phyloP scores from a whole-genome alignment of 1,284 basidiomycete genomes.

The Leccinum olivaceoglutinosum region DNA sequence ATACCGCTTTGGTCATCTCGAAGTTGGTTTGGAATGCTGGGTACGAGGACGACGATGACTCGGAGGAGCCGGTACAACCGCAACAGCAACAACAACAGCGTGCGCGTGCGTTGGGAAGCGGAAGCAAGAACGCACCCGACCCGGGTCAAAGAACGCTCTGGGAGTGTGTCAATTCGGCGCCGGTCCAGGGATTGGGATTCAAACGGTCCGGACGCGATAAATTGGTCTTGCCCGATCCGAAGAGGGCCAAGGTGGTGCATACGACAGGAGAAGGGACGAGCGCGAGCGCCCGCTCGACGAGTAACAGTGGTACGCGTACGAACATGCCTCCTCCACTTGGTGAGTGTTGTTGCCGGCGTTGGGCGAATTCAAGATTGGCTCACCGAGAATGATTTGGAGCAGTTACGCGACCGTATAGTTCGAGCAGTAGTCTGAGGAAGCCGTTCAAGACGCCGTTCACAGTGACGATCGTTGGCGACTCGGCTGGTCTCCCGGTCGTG shows the following conservation, averaged over 20 bases:
- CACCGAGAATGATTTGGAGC: not conserved
- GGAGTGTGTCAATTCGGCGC: conserved; percentile 18
- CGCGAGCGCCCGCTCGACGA: not conserved
- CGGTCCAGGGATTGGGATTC: conserved; percentile 13
- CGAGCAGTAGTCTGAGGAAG: conserved; percentile 37
- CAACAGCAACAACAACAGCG: conserved; percentile 1
- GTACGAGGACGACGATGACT: conserved; percentile 26
- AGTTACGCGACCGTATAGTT: conserved; percentile 42
- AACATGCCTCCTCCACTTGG: conserved; percentile 32
- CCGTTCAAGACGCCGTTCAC: conserved; percentile 45
- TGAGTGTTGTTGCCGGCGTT: conserved; percentile 16
- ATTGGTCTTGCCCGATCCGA: conserved; percentile 21
- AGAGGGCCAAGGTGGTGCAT: conserved; percentile 35
- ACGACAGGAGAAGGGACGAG: not conserved
- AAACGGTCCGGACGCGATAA: conserved; percentile 20
- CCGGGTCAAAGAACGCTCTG: conserved; percentile 20
- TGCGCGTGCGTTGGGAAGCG: conserved; percentile 1
- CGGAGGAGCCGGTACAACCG: conserved; percentile 2
- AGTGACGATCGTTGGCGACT: conserved; percentile 13
- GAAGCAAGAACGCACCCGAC: not conserved
- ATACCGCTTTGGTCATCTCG: conserved; percentile 29
- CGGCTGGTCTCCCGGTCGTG: not conserved
- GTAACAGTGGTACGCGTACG: not conserved
- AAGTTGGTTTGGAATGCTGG: conserved; percentile 15
- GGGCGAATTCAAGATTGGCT: not conserved